Evolutionary conservation across 2,329 filamentous ascomycete genomes (phyloP).

Genomic region (Apiospora malaysiana): DNA sequence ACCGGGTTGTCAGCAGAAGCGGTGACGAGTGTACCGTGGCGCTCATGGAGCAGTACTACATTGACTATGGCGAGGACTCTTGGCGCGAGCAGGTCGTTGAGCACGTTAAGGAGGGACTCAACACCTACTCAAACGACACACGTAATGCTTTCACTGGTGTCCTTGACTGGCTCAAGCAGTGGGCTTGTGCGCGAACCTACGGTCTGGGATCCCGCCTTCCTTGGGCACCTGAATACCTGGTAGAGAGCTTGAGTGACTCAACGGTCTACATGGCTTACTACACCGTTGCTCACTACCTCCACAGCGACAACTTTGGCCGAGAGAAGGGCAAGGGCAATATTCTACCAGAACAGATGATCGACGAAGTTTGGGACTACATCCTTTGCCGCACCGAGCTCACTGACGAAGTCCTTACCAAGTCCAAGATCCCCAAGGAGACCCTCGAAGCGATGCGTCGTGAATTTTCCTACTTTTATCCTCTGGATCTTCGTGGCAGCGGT

Average conservation of each 20-base stretch:
- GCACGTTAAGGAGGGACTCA: slow-evolving; percentile 73
- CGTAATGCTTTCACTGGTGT: slow-evolving; percentile 84
- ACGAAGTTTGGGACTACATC: slow-evolving; percentile 96
- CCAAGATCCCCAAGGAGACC: slow-evolving; percentile 74
- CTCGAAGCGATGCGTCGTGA: slow-evolving; percentile 85
- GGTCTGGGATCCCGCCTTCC: slow-evolving; percentile 93
- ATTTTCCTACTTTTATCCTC: slow-evolving; percentile 96
- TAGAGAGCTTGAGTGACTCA: slow-evolving; percentile 90
- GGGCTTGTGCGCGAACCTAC: slow-evolving; percentile 92
- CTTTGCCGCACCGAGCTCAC: slow-evolving; percentile 78
- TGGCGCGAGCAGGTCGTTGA: slow-evolving; percentile 81
- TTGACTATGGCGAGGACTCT: slow-evolving; percentile 91
- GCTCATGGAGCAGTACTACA: slow-evolving; percentile 95
- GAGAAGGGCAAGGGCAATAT: slow-evolving; percentile 72
- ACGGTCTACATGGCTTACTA: slow-evolving; percentile 93
- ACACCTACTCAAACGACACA: slow-evolving; percentile 80
- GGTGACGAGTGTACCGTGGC: slow-evolving; percentile 93
- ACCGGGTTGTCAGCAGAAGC: slow-evolving; percentile 85
- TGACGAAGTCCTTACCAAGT: slow-evolving; percentile 67
- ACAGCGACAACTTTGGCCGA: slow-evolving; percentile 85
- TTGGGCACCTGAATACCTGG: slow-evolving; percentile 89
- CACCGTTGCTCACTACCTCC: slow-evolving; percentile 70
- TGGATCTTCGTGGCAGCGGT: slow-evolving; percentile 86
- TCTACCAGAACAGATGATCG: slow-evolving; percentile 84
- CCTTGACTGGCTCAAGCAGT: slow-evolving; percentile 91